Conservation (phyloP, 352 stramenopile species). For the Achlya hypogyna region DNA sequence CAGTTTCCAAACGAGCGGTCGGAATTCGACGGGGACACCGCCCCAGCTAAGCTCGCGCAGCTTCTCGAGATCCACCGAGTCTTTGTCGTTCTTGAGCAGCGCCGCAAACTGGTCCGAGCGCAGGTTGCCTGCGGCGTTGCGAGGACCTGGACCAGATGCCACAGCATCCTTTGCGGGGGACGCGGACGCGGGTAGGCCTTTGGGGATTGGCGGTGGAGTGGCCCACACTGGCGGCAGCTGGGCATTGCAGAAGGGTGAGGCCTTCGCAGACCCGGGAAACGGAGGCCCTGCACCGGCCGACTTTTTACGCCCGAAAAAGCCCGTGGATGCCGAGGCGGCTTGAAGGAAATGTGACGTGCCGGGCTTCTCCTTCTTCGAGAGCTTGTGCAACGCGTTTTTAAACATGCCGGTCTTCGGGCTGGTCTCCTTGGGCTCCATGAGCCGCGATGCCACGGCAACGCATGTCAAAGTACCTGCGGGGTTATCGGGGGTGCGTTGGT, state of each 20-base stretch:
- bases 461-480: background rate
- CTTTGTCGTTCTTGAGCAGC: slow-evolving; percentile 52
- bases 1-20: slow-evolving; percentile 92
- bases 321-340: slow-evolving; percentile 33
- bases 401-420: slow-evolving; percentile 27
- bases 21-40: slow-evolving; percentile 77
- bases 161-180: slow-evolving; percentile 4
- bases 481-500: slow-evolving; percentile 1
- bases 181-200: background rate
- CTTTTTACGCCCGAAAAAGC: slow-evolving; percentile 55
- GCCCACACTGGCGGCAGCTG: slow-evolving; percentile 73
- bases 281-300: slow-evolving; percentile 24
- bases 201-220: slow-evolving; percentile 43
- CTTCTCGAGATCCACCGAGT: slow-evolving; percentile 81
- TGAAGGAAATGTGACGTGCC: slow-evolving; percentile 19
- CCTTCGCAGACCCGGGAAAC: slow-evolving; percentile 59
- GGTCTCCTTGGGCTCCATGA: background rate
- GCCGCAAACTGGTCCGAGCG: slow-evolving; percentile 64
- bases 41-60: slow-evolving; percentile 88
- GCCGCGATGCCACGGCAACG: background rate
- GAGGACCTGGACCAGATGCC: slow-evolving; percentile 7
- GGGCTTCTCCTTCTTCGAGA: slow-evolving; percentile 66
- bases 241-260: slow-evolving; percentile 42
- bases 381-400: slow-evolving; percentile 71
- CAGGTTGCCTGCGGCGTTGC: slow-evolving; percentile 57